Evolutionary conservation across 176 grass and related monocot species (phyloP).

Genomic region (Ananas comosus): DNA sequence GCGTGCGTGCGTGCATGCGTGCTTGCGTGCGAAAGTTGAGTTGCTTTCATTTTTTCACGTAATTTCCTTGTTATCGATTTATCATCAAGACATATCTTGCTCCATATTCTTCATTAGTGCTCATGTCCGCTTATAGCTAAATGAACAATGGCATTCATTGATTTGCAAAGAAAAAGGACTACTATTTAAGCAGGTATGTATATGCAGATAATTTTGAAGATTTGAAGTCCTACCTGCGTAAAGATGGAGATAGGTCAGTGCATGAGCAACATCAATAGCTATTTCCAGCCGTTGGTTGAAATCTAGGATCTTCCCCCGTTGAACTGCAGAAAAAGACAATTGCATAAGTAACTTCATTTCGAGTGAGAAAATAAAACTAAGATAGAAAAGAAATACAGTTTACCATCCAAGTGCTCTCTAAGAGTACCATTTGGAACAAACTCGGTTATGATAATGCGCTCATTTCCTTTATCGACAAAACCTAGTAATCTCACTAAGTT

Average conservation of each 20-base stretch:
- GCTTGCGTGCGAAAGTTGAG: neutral
- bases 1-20: neutral
- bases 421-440: conserved; percentile 94
- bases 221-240: conserved; percentile 56
- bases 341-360: conserved; percentile 6
- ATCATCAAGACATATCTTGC: too few relatives aligned
- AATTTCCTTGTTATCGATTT: too few relatives aligned
- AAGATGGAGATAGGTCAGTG: conserved; percentile 93
- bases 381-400: conserved; percentile 18
- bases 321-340: conserved; percentile 41
- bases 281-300: conserved; percentile 95
- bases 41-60: too few relatives aligned
- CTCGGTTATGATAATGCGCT: conserved; percentile 92
- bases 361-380: conserved; percentile 3
- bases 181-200: neutral
- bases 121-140: neutral
- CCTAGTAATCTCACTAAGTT: conserved; percentile 96
- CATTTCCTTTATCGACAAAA: conserved; percentile 78
- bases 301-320: conserved; percentile 69
- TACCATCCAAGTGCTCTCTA: conserved; percentile 95
- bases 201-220: neutral
- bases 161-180: neutral
- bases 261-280: conserved; percentile 95
- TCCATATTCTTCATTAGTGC: neutral
- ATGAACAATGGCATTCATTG: neutral